phyloP scores from a whole-genome alignment of 2,329 filamentous ascomycete species.

The Cytospora leucostoma region DNA sequence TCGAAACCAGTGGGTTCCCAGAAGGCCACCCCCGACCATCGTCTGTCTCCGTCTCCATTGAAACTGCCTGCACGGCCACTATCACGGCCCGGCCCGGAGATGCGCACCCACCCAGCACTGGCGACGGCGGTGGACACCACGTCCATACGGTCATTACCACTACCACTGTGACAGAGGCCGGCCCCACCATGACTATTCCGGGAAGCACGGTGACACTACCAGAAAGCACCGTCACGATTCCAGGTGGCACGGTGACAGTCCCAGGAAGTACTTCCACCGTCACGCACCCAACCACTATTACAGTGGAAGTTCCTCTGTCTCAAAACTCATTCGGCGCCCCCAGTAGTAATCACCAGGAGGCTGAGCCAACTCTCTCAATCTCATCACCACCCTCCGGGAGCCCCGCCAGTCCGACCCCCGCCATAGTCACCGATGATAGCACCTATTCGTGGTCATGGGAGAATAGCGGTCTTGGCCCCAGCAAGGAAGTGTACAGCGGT shows the following conservation, averaged over 20 bases:
- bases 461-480: no score
- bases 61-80: no score
- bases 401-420: no score
- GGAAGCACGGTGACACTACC: conserved; percentile 4
- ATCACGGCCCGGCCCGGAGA: not conserved
- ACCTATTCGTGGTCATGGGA: no score
- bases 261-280: not conserved
- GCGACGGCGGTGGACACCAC: not conserved
- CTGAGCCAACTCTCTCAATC: no score
- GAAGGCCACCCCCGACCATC: not conserved
- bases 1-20: not conserved
- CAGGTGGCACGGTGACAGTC: not conserved
- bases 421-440: no score
- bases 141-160: conserved; percentile 3
- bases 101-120: not conserved
- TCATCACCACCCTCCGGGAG: no score
- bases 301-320: not conserved
- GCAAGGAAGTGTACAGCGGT: no score
- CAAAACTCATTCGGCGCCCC: no score
- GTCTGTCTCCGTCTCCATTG: not conserved
- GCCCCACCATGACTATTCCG: not conserved
- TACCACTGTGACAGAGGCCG: conserved; percentile 1
- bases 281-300: not conserved
- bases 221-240: not conserved
- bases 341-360: not conserved